Evolutionary conservation across 2,329 filamentous ascomycete genomes (phyloP).

Genomic region (Fusarium sp.): DNA sequence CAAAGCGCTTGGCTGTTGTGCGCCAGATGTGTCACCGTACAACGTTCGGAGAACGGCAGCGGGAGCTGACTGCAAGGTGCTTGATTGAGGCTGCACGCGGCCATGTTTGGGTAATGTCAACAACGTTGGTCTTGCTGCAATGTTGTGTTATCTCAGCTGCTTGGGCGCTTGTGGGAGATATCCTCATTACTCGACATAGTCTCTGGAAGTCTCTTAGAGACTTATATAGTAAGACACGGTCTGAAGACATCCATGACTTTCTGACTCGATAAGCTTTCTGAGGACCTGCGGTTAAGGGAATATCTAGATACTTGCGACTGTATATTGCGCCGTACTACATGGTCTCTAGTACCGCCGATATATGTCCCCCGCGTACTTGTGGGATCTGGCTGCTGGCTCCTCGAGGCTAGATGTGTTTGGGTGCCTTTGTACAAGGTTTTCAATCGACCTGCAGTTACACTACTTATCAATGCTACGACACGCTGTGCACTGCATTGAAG

Average conservation of each 20-base stretch:
- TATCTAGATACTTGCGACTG: neutral
- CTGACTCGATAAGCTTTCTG: neutral
- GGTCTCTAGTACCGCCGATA: conserved; percentile 6
- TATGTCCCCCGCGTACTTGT: conserved; percentile 8
- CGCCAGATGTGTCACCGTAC: conserved; percentile 18
- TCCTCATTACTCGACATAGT: neutral
- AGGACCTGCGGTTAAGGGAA: neutral
- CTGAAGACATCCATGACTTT: too few relatives aligned
- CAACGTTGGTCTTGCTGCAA: neutral
- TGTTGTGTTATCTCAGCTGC: neutral
- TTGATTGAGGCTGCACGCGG: conserved; percentile 21
- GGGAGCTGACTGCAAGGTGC: conserved; percentile 19
- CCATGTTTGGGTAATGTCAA: conserved; percentile 13
- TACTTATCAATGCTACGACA: conserved; percentile 17
- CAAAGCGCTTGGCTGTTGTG: conserved; percentile 18
- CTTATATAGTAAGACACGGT: too few relatives aligned
- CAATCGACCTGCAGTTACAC: conserved; percentile 20
- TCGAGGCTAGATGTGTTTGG: conserved; percentile 7
- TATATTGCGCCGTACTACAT: conserved; percentile 3
- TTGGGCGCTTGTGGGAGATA: neutral
- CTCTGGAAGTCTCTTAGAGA: neutral
- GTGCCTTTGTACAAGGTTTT: conserved; percentile 10
- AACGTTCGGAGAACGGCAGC: conserved; percentile 36
- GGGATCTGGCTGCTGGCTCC: conserved; percentile 14
- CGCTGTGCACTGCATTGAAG: conserved; percentile 8